Evolutionary conservation across 1,284 basidiomycete species (phyloP).

Genomic region (Tilletia horrida): DNA sequence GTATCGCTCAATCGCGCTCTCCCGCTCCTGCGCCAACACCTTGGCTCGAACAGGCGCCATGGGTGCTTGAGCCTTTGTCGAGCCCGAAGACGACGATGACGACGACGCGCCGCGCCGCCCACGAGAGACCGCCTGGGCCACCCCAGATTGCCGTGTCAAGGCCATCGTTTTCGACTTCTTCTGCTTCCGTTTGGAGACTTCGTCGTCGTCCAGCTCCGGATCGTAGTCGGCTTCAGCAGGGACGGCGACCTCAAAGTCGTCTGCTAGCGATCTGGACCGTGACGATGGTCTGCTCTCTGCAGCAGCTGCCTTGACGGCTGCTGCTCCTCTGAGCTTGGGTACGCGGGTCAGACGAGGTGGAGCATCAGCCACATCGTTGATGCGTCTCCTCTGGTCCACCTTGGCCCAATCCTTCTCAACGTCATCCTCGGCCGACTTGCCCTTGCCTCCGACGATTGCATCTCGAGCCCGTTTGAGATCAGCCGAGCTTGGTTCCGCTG

Average conservation of each 20-base stretch:
- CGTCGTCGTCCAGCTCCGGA: neutral
- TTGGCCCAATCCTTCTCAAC: neutral
- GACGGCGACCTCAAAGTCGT: neutral
- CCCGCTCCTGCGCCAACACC: neutral
- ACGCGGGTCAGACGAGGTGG: neutral
- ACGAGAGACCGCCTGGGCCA: neutral
- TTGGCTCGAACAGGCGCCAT: conserved; percentile 3
- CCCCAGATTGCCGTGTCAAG: no score
- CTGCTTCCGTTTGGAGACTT: neutral
- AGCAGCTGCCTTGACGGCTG: neutral
- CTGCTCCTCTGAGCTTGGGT: neutral
- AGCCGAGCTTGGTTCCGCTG: neutral
- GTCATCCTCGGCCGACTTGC: neutral
- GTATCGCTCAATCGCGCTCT: neutral
- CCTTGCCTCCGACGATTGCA: neutral
- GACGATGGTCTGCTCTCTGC: neutral
- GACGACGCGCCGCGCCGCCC: neutral
- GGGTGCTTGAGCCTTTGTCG: neutral
- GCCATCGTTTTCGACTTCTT: neutral
- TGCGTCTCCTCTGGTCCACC: conserved; percentile 1
- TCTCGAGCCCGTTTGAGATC: conserved; percentile 4
- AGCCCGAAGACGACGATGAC: neutral
- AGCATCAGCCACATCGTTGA: conserved; percentile 1
- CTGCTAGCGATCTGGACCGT: neutral
- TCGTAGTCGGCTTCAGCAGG: neutral